A percentile compares a stretch with the other conserved stretches of the same genome.
Evolutionary conservation across 2,329 filamentous ascomycete genomes (phyloP).

Genomic region (Cordyceps militaris): DNA sequence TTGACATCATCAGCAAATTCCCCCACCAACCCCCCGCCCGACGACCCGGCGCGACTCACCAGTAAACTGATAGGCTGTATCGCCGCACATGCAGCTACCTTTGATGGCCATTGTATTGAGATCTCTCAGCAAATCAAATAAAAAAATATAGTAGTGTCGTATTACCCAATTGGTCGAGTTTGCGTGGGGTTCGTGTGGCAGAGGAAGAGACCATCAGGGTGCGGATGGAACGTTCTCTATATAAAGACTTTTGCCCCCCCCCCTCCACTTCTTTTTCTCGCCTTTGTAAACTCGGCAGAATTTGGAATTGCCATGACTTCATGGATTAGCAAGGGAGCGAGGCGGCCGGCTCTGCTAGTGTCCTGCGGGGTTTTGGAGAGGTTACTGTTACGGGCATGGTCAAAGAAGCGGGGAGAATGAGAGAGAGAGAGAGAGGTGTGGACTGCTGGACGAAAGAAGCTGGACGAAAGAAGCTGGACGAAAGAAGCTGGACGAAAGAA

Average conservation of each 20-base stretch:
- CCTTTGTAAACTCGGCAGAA: not conserved
- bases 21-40: not conserved
- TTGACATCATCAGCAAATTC: constrained; percentile 23
- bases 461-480: too few relatives aligned
- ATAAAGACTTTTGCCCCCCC: not conserved
- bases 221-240: not conserved
- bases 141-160: not conserved
- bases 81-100: constrained; percentile 32
- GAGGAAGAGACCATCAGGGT: constrained; percentile 7
- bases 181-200: not conserved
- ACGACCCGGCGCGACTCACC: constrained; percentile 19
- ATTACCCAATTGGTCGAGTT: not conserved
- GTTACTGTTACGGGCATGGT: not conserved
- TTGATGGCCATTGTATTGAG: constrained; percentile 15
- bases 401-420: not conserved
- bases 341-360: not conserved
- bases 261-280: not conserved
- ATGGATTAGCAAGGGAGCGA: not conserved
- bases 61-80: constrained; percentile 27
- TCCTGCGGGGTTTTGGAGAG: not conserved
- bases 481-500: not conserved
- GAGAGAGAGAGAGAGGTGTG: not conserved
- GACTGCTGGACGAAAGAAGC: not conserved
- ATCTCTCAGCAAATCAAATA: not conserved
- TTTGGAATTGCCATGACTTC: constrained; percentile 5